Conservation (phyloP, 2,329 filamentous ascomycete genomes). For the Plenodomus lindquistii region DNA sequence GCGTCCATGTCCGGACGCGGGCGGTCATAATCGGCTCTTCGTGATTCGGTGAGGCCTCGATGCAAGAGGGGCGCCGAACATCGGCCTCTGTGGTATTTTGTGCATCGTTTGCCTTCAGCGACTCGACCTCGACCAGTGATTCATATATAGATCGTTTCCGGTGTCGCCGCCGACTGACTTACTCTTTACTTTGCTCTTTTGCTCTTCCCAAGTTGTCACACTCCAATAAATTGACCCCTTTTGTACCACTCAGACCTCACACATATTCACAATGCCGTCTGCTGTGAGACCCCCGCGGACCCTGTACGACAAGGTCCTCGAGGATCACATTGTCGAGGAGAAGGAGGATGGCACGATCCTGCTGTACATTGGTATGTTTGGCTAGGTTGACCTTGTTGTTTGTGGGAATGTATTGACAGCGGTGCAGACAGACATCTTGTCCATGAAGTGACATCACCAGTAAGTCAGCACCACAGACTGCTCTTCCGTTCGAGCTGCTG, state of each 20-base stretch:
- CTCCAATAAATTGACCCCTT: constrained; percentile 11
- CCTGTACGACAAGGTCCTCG: constrained; percentile 97
- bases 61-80: constrained; percentile 24
- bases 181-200: constrained; percentile 5
- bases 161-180: constrained; percentile 6
- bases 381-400: constrained; percentile 43
- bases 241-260: constrained; percentile 20
- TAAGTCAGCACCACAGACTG: constrained; percentile 47
- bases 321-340: constrained; percentile 92
- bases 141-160: constrained; percentile 25
- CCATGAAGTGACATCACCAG: constrained; percentile 96
- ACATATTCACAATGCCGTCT: constrained; percentile 68
- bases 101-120: constrained; percentile 29
- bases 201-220: not conserved
- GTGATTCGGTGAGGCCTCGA: constrained; percentile 23
- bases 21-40: constrained; percentile 22
- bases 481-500: constrained; percentile 6
- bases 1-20: constrained; percentile 3
- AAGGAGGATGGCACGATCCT: constrained; percentile 90
- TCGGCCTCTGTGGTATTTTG: constrained; percentile 32
- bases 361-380: constrained; percentile 81
- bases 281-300: constrained; percentile 75
- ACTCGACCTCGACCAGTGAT: constrained; percentile 29
- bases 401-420: constrained; percentile 24
- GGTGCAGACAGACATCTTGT: constrained; percentile 84